phyloP scores from a whole-genome alignment of 2,329 filamentous ascomycete species.

The Trichothecium sympodiale region DNA sequence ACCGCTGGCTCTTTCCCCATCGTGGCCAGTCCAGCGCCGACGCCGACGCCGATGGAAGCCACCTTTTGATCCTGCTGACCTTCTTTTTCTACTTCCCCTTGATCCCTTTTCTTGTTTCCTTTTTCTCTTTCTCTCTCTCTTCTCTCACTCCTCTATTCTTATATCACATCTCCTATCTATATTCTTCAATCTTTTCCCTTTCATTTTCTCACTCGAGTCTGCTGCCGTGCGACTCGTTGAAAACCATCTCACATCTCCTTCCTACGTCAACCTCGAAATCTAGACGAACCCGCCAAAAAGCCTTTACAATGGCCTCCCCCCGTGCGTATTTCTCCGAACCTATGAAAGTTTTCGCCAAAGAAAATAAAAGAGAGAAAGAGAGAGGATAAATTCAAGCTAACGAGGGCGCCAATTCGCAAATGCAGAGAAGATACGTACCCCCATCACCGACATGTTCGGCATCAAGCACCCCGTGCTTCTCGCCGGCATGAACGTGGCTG shows the following conservation, averaged over 20 bases:
- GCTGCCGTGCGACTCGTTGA: too few relatives aligned
- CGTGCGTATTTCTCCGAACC: conserved; percentile 5
- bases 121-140: not conserved
- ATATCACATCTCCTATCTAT: not conserved
- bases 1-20: not conserved
- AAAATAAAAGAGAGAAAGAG: too few relatives aligned
- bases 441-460: conserved; percentile 89
- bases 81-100: not conserved
- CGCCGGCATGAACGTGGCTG: conserved; percentile 98
- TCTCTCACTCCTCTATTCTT: not conserved
- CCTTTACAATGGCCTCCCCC: conserved; percentile 5
- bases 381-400: too few relatives aligned
- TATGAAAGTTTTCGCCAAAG: too few relatives aligned
- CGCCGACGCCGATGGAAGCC: too few relatives aligned
- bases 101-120: not conserved
- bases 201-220: not conserved
- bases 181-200: not conserved
- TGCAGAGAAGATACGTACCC: conserved; percentile 61
- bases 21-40: not conserved
- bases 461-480: conserved; percentile 95
- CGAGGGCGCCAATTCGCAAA: not conserved
- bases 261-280: not conserved
- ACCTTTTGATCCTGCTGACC: not conserved
- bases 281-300: not conserved
- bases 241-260: too few relatives aligned